Evolutionary conservation across 1,284 basidiomycete species (phyloP), one percentile per base, ranked within the genome.

Genomic region (Porogramme epimiltina): DNA sequence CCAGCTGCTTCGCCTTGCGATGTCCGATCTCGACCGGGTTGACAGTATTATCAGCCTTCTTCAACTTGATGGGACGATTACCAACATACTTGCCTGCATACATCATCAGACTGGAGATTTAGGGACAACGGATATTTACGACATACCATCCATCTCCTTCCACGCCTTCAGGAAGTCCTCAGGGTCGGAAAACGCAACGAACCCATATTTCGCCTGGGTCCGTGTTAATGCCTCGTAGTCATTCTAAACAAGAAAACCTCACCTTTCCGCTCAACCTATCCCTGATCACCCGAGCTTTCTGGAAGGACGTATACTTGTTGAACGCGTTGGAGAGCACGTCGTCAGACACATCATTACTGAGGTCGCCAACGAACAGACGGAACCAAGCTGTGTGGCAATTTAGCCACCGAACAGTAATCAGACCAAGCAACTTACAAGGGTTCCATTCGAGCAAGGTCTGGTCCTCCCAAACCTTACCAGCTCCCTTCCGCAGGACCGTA

Each of bases 91-190:
- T 97, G 60, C 94, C 94, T 95, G 60, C 18, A 1, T 4, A 23
- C 36, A 55, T 46, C 20, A 51, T 36, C 19, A 50, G 34, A n/a
- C n/a, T n/a, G n/a, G 43, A 25, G 37, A 11, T 20, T 22, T 16
- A 40, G 3, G 9, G 10, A 2, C 3, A 20, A n/a, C 16, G 20
- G 4, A 42, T n/a, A 15, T 8, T 5, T 2, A 26, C 24, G 15
- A 66, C 88, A 49, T 63, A 90, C 95, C 96, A 70, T 99, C 93
- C 94, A 98, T 98, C 71, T 99, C 94, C 69, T 99, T 99, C 97
- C 97, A 99, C 6, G 97, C 97, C 63, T 85, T 94, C 52, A 99
- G 71, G 69, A 98, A 99, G 70, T 99, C 97, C 73, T 99, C 96
- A 0, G 97, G 97, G 65, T 99, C 97, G 51, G 93, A 93, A 71